Evolutionary conservation across 176 grass and related monocot genomes (phyloP).

Genomic region (Eleusine indica): DNA sequence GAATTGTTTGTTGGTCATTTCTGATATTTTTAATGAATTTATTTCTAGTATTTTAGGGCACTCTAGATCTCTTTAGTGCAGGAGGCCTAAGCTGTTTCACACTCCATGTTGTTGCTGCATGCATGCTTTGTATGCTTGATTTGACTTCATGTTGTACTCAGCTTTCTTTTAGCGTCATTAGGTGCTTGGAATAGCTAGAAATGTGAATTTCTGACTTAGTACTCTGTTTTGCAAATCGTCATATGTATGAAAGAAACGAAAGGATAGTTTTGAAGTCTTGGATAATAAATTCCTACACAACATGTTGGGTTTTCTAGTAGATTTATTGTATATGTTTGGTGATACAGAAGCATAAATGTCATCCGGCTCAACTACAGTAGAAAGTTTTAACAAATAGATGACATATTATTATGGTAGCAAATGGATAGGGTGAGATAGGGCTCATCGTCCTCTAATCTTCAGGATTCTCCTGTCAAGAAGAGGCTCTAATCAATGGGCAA

Average conservation of each 20-base stretch:
- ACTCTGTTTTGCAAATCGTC: neutral
- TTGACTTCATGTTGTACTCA: neutral
- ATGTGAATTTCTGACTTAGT: neutral
- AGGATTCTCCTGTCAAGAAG: neutral
- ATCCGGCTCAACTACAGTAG: neutral
- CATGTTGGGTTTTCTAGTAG: neutral
- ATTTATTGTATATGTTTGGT: neutral
- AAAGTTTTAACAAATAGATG: neutral
- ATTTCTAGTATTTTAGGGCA: neutral
- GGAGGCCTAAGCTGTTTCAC: neutral
- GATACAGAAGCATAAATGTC: neutral
- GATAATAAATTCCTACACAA: neutral
- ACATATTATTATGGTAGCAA: constrained; percentile 4
- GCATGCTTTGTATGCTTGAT: neutral
- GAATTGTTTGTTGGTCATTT: neutral
- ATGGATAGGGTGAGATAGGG: neutral
- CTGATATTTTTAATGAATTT: neutral
- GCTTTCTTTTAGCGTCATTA: neutral
- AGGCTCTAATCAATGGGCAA: neutral
- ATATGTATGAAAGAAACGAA: neutral
- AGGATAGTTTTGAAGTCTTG: neutral
- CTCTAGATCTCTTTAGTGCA: neutral
- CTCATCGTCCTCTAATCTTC: neutral
- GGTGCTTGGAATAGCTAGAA: neutral
- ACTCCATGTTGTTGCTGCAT: neutral